Conservation (phyloP, 1,284 basidiomycete species). For the Tilletia setariae region DNA sequence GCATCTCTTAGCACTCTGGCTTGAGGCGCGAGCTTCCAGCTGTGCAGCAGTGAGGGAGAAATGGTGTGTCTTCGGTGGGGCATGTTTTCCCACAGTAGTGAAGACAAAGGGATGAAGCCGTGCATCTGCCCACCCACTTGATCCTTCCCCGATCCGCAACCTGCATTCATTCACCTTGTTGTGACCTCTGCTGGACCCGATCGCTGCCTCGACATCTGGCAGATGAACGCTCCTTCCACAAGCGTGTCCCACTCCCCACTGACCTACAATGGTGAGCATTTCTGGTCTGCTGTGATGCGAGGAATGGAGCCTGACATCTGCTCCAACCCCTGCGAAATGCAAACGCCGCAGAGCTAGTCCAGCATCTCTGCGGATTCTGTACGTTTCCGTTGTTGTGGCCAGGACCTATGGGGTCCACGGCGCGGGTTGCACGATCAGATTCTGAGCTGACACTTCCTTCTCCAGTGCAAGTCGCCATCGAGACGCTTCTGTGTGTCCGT, state of each 20-base stretch:
- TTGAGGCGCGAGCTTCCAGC: too few relatives aligned
- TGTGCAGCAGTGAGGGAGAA: too few relatives aligned
- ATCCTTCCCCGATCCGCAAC: too few relatives aligned
- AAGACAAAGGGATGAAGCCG: too few relatives aligned
- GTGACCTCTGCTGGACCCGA: too few relatives aligned
- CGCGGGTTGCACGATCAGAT: neutral
- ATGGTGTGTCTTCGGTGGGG: too few relatives aligned
- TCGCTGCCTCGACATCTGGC: too few relatives aligned
- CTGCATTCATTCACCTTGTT: too few relatives aligned
- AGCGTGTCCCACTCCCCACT: conserved; percentile 3
- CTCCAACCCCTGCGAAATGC: neutral
- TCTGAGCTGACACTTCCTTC: neutral
- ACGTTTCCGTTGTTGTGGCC: neutral
- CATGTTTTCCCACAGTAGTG: too few relatives aligned
- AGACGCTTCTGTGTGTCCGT: conserved; percentile 10
- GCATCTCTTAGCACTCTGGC: too few relatives aligned
- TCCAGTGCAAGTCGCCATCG: conserved; percentile 8
- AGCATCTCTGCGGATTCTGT: conserved; percentile 5
- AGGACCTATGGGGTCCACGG: neutral
- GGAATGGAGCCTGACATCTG: neutral
- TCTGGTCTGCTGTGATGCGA: neutral
- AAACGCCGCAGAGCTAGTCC: neutral
- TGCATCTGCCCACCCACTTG: too few relatives aligned
- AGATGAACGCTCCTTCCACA: conserved; percentile 3
- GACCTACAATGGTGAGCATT: conserved; percentile 13